Percentiles rank a stretch among this genome's conserved stretches.
phyloP scores from a whole-genome alignment of 2,329 filamentous ascomycete species.

The Botrytis tulipae region DNA sequence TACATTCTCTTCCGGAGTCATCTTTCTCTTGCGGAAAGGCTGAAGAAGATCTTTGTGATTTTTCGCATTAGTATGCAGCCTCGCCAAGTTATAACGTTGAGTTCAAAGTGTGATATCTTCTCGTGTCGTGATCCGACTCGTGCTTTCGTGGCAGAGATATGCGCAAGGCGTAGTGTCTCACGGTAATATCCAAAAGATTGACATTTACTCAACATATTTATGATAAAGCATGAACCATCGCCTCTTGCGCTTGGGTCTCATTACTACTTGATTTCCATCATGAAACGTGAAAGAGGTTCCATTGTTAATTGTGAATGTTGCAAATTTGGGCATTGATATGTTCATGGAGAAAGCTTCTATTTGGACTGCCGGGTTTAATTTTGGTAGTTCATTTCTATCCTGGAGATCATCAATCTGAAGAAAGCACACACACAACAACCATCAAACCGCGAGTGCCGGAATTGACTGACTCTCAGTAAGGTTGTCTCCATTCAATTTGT shows the following conservation, averaged over 20 bases:
- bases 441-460: not conserved
- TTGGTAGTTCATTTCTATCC: not conserved
- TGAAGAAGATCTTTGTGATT: conserved; percentile 13
- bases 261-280: not conserved
- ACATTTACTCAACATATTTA: not conserved
- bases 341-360: not conserved
- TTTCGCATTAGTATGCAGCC: conserved; percentile 2
- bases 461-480: not conserved
- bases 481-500: not conserved
- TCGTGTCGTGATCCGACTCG: conserved; percentile 3
- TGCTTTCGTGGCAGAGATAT: not conserved
- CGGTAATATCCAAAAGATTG: not conserved
- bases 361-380: not conserved
- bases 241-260: not conserved
- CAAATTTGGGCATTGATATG: not conserved
- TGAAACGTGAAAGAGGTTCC: not conserved
- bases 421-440: not conserved
- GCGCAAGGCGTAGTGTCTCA: conserved; percentile 1
- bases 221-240: not conserved
- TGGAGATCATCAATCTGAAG: not conserved
- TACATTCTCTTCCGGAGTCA: not conserved
- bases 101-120: not conserved
- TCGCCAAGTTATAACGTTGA: conserved; percentile 10
- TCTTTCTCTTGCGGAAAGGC: not conserved
- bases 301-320: not conserved